Conservation (phyloP, 179 eudicot genomes). For the Drosera spatulata region DNA sequence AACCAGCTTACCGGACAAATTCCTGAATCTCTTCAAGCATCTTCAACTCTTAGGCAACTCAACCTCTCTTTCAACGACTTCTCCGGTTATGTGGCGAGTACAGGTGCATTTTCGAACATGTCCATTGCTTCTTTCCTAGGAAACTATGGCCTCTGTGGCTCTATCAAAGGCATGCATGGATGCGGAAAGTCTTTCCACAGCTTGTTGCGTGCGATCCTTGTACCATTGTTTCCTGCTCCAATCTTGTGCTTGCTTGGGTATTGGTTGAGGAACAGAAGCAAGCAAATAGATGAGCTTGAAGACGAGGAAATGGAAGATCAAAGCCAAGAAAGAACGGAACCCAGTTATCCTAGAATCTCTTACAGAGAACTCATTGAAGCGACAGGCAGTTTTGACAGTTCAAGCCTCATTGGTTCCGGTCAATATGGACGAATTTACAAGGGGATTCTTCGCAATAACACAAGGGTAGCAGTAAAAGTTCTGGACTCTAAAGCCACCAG, state of each 20-base stretch:
- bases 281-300: background rate
- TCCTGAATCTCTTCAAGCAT: constrained; percentile 3
- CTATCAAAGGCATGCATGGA: background rate
- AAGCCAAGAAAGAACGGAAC: constrained; percentile 10
- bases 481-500: constrained; percentile 22
- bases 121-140: constrained; percentile 1
- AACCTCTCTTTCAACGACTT: constrained; percentile 6
- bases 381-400: constrained; percentile 15
- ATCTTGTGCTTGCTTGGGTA: constrained; percentile 19
- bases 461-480: constrained; percentile 30
- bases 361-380: constrained; percentile 45
- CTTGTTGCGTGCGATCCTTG: constrained; percentile 3
- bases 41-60: constrained; percentile 3
- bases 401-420: constrained; percentile 19
- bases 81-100: constrained; percentile 2
- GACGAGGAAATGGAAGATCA: constrained; percentile 11
- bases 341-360: background rate
- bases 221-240: background rate
- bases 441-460: constrained; percentile 9
- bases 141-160: constrained; percentile 11
- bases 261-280: background rate
- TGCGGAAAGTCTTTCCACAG: background rate
- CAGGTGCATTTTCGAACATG: constrained; percentile 1
- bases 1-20: constrained; percentile 5
- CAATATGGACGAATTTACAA: constrained; percentile 23